Evolutionary conservation across 1,284 basidiomycete species (phyloP).

Genomic region (Cryptococcus floricola): DNA sequence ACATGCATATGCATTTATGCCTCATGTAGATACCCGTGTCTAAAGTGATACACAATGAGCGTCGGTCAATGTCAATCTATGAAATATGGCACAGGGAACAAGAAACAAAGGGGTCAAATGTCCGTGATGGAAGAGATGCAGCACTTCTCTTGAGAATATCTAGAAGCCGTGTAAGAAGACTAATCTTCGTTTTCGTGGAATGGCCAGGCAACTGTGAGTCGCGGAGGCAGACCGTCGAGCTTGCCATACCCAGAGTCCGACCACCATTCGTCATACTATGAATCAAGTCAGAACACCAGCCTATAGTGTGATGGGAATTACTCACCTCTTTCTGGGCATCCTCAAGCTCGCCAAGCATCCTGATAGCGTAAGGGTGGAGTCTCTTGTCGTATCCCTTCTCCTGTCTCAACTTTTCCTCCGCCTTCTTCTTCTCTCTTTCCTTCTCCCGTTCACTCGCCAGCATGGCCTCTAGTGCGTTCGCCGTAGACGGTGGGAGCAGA

Average conservation of each 20-base stretch:
- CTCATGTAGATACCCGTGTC: background rate
- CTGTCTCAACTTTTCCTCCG: constrained; percentile 8
- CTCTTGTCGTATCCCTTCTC: constrained; percentile 37
- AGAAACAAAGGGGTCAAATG: background rate
- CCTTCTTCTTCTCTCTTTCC: constrained; percentile 2
- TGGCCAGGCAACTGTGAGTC: constrained; percentile 49
- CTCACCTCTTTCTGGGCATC: constrained; percentile 51
- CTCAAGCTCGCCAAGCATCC: constrained; percentile 53
- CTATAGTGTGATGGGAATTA: constrained; percentile 1
- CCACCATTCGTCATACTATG: constrained; percentile 50
- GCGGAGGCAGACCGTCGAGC: constrained; percentile 47
- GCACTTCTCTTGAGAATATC: background rate
- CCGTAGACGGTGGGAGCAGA: constrained; percentile 45
- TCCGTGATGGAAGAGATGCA: background rate
- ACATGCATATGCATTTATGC: background rate
- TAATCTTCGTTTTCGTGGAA: constrained; percentile 50
- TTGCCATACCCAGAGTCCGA: constrained; percentile 46
- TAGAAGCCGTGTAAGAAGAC: background rate
- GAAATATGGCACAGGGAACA: background rate
- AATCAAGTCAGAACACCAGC: background rate
- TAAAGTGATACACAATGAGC: background rate
- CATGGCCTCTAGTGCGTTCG: constrained; percentile 37
- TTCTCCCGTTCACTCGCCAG: constrained; percentile 13
- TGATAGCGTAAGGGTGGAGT: constrained; percentile 52
- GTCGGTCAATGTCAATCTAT: background rate